Evolutionary conservation across 2,329 filamentous ascomycete genomes (phyloP).

Genomic region (Ilyonectria destructans): DNA sequence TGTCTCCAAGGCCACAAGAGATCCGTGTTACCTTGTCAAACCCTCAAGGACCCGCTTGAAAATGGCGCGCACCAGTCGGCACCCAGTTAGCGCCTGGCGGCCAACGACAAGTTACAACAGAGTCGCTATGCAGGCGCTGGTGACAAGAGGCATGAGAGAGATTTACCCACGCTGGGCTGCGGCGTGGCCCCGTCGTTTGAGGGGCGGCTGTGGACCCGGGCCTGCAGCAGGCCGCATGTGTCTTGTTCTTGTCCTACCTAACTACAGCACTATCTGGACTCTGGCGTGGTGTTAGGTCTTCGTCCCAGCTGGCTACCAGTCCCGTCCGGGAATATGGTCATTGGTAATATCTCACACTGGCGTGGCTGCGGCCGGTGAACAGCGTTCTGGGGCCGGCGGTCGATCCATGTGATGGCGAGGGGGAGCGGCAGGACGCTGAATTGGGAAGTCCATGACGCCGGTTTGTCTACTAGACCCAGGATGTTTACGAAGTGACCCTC

Average conservation of each 20-base stretch:
- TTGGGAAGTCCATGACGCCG: conserved; percentile 48
- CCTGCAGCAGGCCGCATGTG: conserved; percentile 33
- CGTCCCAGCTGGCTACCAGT: conserved; percentile 18
- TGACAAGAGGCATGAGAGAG: conserved; percentile 12
- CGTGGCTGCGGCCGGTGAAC: conserved; percentile 49
- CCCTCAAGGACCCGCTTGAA: conserved; percentile 14
- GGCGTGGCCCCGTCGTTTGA: conserved; percentile 19
- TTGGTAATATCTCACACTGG: conserved; percentile 45
- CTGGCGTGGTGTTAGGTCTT: conserved; percentile 21
- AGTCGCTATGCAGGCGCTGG: conserved; percentile 27
- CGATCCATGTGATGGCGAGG: conserved; percentile 50
- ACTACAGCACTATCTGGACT: conserved; percentile 22
- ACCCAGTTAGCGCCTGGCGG: conserved; percentile 22
- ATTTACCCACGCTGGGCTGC: conserved; percentile 8
- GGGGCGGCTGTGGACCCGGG: conserved; percentile 27
- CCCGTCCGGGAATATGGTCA: conserved; percentile 36
- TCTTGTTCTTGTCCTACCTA: conserved; percentile 37
- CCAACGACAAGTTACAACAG: conserved; percentile 4
- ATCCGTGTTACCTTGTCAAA: conserved; percentile 26
- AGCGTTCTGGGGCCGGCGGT: conserved; percentile 38
- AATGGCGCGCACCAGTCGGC: conserved; percentile 32
- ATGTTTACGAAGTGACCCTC: conserved; percentile 35
- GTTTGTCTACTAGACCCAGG: conserved; percentile 38
- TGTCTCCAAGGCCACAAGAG: conserved; percentile 5
- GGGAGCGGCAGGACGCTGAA: conserved; percentile 46